These are phyloP conservation scores for Rhodamnia rubescens DNA, from an alignment of 345 rosid genomes.

Conservation along the genomic window DNA sequence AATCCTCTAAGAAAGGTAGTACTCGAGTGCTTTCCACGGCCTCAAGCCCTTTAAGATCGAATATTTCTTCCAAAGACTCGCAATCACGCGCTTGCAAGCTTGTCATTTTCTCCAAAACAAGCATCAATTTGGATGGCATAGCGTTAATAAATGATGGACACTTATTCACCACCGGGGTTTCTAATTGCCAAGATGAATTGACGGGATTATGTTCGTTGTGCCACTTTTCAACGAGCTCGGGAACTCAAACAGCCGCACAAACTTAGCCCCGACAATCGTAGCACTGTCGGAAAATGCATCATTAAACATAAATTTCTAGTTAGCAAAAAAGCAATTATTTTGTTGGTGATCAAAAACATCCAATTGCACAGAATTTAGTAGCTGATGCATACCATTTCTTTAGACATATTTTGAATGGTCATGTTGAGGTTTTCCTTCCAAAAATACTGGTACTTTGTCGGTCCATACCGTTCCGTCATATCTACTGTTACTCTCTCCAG, in stretches of 20 bases:
- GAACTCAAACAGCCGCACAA: rapidly evolving
- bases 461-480: rapidly evolving
- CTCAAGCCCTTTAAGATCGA: background rate
- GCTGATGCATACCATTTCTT: background rate
- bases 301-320: background rate
- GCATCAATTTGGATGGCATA: background rate
- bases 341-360: rapidly evolving
- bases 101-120: background rate
- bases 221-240: background rate
- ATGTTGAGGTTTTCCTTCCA: background rate
- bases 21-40: background rate
- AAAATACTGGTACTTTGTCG: rapidly evolving
- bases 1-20: rapidly evolving
- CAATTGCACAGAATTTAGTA: background rate
- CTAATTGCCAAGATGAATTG: background rate
- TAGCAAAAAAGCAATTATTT: background rate
- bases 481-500: background rate
- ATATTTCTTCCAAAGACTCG: background rate
- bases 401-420: background rate
- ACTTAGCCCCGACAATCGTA: rapidly evolving
- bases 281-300: background rate
- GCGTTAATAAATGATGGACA: background rate
- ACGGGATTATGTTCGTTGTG: background rate
- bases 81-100: background rate
- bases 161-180: background rate